These are phyloP conservation scores for Meira miltonrushii DNA, from an alignment of 1,284 basidiomycete genomes.

Conservation along the genomic window DNA sequence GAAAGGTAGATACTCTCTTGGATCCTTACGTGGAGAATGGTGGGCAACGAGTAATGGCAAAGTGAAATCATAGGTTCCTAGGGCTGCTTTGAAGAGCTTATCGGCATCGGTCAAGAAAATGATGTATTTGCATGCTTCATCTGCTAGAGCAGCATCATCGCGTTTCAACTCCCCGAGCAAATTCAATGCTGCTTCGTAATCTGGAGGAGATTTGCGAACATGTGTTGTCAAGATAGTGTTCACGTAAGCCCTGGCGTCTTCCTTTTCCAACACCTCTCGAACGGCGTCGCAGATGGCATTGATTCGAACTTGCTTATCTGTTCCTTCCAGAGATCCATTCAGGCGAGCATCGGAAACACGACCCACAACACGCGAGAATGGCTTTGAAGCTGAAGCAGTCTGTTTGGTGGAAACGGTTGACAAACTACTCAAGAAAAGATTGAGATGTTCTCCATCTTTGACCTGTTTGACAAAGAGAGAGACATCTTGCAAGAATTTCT, in stretches of 20 bases:
- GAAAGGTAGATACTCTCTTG: slow-evolving; percentile 95
- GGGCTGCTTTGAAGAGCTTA: slow-evolving; percentile 81
- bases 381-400: slow-evolving; percentile 50
- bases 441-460: slow-evolving; percentile 82
- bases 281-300: slow-evolving; percentile 74
- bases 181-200: slow-evolving; percentile 77
- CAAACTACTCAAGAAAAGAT: slow-evolving; percentile 80
- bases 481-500: slow-evolving; percentile 61
- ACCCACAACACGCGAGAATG: slow-evolving; percentile 4
- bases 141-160: slow-evolving; percentile 67
- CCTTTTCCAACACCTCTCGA: slow-evolving; percentile 66
- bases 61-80: slow-evolving; percentile 98
- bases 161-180: slow-evolving; percentile 75
- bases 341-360: no score
- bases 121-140: slow-evolving; percentile 96
- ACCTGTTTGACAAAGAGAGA: slow-evolving; percentile 73
- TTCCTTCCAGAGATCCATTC: slow-evolving; percentile 51
- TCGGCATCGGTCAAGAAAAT: slow-evolving; percentile 96
- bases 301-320: slow-evolving; percentile 56
- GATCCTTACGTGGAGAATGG: slow-evolving; percentile 93
- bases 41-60: slow-evolving; percentile 93
- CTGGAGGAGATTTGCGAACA: slow-evolving; percentile 83
- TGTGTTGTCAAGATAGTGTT: slow-evolving; percentile 88
- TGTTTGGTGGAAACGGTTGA: slow-evolving; percentile 51
- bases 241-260: slow-evolving; percentile 71